Percentiles rank a stretch among this genome's conserved stretches.
These are phyloP conservation scores for Gloeostereum incarnatum DNA, from an alignment of 768 basidiomycete species.

Conservation along the genomic window DNA sequence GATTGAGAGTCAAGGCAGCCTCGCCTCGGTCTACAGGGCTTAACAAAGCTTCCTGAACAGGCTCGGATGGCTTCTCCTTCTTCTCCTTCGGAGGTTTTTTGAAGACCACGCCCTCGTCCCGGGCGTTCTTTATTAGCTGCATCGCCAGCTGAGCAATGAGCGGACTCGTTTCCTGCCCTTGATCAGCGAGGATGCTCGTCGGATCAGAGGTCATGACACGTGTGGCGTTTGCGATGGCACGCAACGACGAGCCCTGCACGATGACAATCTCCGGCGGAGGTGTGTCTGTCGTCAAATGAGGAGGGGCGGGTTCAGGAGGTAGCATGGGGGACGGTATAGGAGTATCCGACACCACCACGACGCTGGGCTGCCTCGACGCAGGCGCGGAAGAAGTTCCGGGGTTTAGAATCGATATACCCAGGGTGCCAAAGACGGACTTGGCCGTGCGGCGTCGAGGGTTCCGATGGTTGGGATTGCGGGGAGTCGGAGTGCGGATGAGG, in stretches of 20 bases:
- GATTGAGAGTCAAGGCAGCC: conserved; percentile 33
- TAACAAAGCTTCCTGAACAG: conserved; percentile 25
- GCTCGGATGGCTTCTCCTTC: conserved; percentile 20
- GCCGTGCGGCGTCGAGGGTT: conserved; percentile 31
- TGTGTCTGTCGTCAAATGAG: conserved; percentile 28
- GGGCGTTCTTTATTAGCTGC: conserved; percentile 55
- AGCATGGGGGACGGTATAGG: conserved; percentile 31
- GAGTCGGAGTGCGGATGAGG: neutral
- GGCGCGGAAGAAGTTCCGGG: conserved; percentile 21
- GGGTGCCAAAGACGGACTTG: conserved; percentile 62
- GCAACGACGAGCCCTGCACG: conserved; percentile 56
- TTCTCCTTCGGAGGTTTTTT: conserved; percentile 41
- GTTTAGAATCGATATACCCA: conserved; percentile 62
- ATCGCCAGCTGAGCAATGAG: conserved; percentile 59
- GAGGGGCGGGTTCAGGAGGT: conserved; percentile 29
- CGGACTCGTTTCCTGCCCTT: conserved; percentile 51
- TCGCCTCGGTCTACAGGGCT: conserved; percentile 31
- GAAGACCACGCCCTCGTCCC: conserved; percentile 50
- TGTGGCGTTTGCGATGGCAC: conserved; percentile 75
- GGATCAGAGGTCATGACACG: conserved; percentile 83
- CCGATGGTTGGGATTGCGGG: neutral
- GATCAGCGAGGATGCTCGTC: conserved; percentile 62
- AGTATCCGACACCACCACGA: no score
- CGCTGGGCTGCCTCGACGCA: conserved; percentile 3
- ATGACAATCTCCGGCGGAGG: conserved; percentile 7